These are phyloP conservation scores for Camelina sativa DNA, from an alignment of 345 rosid genomes.

Conservation along the genomic window DNA sequence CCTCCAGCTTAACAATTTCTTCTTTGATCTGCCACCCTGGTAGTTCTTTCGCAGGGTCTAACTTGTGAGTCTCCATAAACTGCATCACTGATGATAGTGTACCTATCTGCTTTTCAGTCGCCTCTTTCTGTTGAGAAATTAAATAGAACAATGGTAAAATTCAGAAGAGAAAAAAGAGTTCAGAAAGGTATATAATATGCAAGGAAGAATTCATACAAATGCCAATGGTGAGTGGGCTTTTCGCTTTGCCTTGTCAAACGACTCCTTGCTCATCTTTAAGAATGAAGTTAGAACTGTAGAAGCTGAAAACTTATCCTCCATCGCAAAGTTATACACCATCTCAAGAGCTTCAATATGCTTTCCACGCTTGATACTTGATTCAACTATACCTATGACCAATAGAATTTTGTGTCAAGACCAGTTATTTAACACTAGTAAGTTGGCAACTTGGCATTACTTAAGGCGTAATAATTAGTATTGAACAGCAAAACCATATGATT, in stretches of 20 bases:
- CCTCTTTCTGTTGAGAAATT: constrained; percentile 54
- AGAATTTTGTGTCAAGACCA: constrained; percentile 13
- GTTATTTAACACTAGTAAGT: not conserved
- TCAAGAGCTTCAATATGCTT: constrained; percentile 69
- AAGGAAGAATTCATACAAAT: constrained; percentile 47
- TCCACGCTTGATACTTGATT: constrained; percentile 56
- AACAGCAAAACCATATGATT: constrained; percentile 4
- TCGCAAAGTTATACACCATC: constrained; percentile 55
- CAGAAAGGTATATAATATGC: constrained; percentile 10
- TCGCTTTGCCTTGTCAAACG: constrained; percentile 50
- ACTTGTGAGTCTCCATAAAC: constrained; percentile 60
- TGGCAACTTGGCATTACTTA: not conserved
- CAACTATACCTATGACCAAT: constrained; percentile 56
- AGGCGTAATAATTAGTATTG: not conserved
- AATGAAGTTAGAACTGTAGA: constrained; percentile 53
- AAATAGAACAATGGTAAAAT: constrained; percentile 18
- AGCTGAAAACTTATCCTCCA: constrained; percentile 66
- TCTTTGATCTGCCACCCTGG: constrained; percentile 64
- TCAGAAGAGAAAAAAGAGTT: constrained; percentile 12
- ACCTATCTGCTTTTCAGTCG: constrained; percentile 53
- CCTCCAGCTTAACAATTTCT: constrained; percentile 54
- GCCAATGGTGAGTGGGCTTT: constrained; percentile 45
- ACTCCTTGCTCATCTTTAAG: constrained; percentile 57
- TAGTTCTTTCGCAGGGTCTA: constrained; percentile 56
- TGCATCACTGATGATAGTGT: constrained; percentile 54